Conservation (phyloP, 2,329 filamentous ascomycete species). For the Fusarium subglutinans region DNA sequence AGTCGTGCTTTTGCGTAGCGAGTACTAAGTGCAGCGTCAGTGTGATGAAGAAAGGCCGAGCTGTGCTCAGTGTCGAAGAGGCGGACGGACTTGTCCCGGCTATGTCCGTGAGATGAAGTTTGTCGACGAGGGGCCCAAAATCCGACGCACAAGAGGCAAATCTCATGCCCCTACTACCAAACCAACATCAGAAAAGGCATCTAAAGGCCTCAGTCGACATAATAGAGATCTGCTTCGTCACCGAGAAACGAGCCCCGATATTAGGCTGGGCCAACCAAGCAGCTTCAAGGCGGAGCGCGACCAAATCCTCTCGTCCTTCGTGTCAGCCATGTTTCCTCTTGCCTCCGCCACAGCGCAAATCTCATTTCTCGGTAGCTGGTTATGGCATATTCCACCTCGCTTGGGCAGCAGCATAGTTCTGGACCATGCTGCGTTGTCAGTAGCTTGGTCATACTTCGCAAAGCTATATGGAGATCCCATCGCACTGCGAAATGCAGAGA, state of each 20-base stretch:
- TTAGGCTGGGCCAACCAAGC: accelerated
- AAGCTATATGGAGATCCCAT: neutral
- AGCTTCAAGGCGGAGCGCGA: neutral
- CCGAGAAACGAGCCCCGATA: accelerated
- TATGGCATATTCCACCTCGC: neutral
- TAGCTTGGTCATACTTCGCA: neutral
- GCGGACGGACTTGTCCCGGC: neutral
- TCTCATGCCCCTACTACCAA: accelerated
- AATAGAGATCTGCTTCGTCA: accelerated
- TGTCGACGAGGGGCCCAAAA: neutral
- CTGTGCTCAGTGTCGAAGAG: neutral
- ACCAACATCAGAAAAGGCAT: accelerated
- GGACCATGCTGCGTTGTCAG: neutral
- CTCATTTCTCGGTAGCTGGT: neutral
- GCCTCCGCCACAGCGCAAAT: accelerated
- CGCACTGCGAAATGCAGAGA: neutral
- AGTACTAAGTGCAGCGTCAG: accelerated
- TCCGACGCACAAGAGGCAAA: neutral
- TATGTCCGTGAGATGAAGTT: neutral
- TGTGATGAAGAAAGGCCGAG: neutral
- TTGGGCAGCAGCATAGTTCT: neutral
- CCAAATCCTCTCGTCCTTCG: neutral
- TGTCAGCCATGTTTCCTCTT: neutral
- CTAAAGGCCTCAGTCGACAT: accelerated
- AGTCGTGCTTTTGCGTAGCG: accelerated